Conservation (phyloP, 257 asterid genomes). For the Jacaranda copaia region DNA sequence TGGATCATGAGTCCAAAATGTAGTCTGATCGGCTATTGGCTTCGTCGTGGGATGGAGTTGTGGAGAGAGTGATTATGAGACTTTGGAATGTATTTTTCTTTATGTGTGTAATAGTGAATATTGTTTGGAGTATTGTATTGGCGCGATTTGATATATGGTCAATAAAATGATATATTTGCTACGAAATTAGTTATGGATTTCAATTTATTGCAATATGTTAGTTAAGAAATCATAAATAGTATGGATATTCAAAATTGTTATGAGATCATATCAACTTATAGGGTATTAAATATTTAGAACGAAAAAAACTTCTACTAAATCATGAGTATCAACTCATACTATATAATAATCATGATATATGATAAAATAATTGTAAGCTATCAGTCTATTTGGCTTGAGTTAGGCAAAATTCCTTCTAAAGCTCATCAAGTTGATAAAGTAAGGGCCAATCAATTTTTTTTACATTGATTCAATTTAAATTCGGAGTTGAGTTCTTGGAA, state of each 20-base stretch:
- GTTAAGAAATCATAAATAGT: neutral
- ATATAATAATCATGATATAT: no score
- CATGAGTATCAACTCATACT: neutral
- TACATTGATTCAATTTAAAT: no score
- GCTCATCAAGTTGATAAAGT: no score
- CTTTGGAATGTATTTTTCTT: neutral
- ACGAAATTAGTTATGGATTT: neutral
- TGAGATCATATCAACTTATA: neutral
- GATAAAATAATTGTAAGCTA: no score
- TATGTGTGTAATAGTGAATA: neutral
- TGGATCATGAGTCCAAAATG: neutral
- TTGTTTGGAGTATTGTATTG: conserved; percentile 28
- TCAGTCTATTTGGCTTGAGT: no score
- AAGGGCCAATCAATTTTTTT: no score
- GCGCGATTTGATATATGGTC: conserved; percentile 2
- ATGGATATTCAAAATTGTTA: neutral
- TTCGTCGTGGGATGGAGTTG: neutral
- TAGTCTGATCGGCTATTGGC: neutral
- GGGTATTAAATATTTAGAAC: no score
- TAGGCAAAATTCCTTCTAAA: no score
- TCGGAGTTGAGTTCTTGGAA: no score
- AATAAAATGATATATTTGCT: conserved; percentile 24
- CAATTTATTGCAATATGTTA: neutral
- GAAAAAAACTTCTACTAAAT: no score
- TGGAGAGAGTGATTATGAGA: conserved; percentile 10